Conservation (phyloP, 2,329 filamentous ascomycete genomes). For the Ciborinia camelliae region DNA sequence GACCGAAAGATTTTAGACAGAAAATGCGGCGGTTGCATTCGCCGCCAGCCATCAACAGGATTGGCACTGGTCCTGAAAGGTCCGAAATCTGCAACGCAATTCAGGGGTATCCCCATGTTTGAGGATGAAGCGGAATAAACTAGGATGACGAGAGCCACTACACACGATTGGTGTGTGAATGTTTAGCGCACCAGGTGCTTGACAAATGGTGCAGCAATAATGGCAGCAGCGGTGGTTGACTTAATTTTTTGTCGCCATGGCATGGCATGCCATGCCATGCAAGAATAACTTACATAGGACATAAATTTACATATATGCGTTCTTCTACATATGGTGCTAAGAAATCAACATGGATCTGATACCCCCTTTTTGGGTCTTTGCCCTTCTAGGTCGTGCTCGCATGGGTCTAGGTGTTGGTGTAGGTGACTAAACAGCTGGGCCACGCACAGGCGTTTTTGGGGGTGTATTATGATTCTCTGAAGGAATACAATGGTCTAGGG, state of each 20-base stretch:
- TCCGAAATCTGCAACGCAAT: conserved; percentile 18
- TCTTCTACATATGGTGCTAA: background rate
- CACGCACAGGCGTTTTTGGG: conserved; percentile 6
- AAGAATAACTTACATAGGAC: background rate
- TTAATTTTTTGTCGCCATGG: background rate
- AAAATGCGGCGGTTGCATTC: conserved; percentile 21
- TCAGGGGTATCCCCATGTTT: conserved; percentile 23
- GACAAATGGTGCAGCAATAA: conserved; percentile 1
- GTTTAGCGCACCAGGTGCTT: conserved; percentile 12
- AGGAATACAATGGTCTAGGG: conserved; percentile 10
- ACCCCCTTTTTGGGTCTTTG: conserved; percentile 15
- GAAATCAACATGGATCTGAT: background rate
- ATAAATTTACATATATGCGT: background rate
- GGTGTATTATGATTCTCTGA: background rate
- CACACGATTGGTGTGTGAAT: conserved; percentile 17
- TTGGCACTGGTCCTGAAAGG: conserved; percentile 8
- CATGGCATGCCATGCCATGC: background rate
- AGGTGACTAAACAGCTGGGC: conserved; percentile 13
- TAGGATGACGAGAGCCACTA: conserved; percentile 24
- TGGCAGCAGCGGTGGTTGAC: background rate
- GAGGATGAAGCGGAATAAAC: conserved; percentile 16
- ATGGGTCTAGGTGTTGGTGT: conserved; percentile 10
- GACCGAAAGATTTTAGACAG: background rate
- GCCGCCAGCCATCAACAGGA: conserved; percentile 20
- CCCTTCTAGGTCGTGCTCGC: conserved; percentile 7